Conservation (phyloP, 768 basidiomycete genomes). For the Hemileccinum rubropunctum region DNA sequence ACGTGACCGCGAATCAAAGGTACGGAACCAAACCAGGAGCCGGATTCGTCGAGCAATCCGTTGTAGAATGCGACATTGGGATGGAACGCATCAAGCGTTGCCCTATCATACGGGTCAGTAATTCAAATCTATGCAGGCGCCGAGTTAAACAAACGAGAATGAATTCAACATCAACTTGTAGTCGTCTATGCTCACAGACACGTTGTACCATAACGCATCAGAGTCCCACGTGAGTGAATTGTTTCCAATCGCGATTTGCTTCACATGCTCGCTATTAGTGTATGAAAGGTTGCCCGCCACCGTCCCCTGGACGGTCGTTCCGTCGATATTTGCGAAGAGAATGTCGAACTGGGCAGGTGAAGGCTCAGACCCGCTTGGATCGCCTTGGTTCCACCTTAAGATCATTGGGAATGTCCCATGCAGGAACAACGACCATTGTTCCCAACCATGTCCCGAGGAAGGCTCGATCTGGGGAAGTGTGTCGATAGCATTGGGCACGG, state of each 20-base stretch:
- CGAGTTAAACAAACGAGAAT: conserved; percentile 7
- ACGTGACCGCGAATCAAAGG: conserved; percentile 10
- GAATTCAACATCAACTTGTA: conserved; percentile 9
- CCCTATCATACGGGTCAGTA: not conserved
- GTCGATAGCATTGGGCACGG: conserved; percentile 10
- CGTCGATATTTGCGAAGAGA: conserved; percentile 4
- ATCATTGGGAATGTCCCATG: conserved; percentile 11
- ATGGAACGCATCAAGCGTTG: conserved; percentile 10
- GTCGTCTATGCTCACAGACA: conserved; percentile 4
- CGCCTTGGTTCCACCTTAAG: conserved; percentile 14
- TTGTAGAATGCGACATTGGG: conserved; percentile 13
- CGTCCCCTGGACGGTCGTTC: conserved; percentile 2
- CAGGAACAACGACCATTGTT: conserved; percentile 14
- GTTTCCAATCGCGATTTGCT: conserved; percentile 6
- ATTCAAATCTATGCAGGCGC: not conserved
- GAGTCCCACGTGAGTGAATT: conserved; percentile 13
- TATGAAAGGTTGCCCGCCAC: not conserved
- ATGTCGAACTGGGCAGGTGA: conserved; percentile 8
- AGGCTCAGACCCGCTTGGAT: conserved; percentile 1
- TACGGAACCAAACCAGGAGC: conserved; percentile 12
- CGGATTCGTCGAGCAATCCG: conserved; percentile 8
- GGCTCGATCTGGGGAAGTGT: conserved; percentile 14
- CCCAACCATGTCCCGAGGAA: conserved; percentile 5
- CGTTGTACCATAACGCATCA: conserved; percentile 13
- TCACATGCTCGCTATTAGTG: not conserved